phyloP scores from a whole-genome alignment of 2,329 filamentous ascomycete genomes.

The Penicillium sp. region DNA sequence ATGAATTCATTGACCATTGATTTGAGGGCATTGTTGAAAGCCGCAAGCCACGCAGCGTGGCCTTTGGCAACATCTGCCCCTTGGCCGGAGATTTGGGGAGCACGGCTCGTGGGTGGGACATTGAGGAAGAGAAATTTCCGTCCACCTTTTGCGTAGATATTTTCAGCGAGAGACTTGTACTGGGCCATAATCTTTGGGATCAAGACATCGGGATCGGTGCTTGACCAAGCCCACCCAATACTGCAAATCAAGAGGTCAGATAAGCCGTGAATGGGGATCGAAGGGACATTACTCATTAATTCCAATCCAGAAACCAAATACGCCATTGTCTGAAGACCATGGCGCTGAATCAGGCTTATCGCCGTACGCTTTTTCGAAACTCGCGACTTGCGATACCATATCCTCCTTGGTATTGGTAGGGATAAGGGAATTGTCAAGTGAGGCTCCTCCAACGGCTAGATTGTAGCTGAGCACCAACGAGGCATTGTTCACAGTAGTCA shows the following conservation, averaged over 20 bases:
- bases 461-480: conserved; percentile 54
- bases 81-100: conserved; percentile 24
- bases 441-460: conserved; percentile 56
- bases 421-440: conserved; percentile 54
- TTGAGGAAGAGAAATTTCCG: conserved; percentile 61
- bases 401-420: conserved; percentile 50
- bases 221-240: conserved; percentile 33
- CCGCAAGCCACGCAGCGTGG: conserved; percentile 25
- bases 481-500: conserved; percentile 50
- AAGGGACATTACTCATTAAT: conserved; percentile 31
- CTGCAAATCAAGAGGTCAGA: conserved; percentile 13
- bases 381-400: conserved; percentile 50
- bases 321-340: conserved; percentile 27
- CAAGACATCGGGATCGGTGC: conserved; percentile 28
- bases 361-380: conserved; percentile 44
- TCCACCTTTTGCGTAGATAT: conserved; percentile 54
- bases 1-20: conserved; percentile 23
- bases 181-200: conserved; percentile 43
- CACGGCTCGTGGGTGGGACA: conserved; percentile 51
- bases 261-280: neutral
- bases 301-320: conserved; percentile 38
- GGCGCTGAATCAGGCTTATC: conserved; percentile 31
- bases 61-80: conserved; percentile 16
- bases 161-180: conserved; percentile 46
- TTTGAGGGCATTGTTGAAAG: conserved; percentile 28